Conservation (phyloP, 768 basidiomycete genomes). For the Hydnum rufescens region DNA sequence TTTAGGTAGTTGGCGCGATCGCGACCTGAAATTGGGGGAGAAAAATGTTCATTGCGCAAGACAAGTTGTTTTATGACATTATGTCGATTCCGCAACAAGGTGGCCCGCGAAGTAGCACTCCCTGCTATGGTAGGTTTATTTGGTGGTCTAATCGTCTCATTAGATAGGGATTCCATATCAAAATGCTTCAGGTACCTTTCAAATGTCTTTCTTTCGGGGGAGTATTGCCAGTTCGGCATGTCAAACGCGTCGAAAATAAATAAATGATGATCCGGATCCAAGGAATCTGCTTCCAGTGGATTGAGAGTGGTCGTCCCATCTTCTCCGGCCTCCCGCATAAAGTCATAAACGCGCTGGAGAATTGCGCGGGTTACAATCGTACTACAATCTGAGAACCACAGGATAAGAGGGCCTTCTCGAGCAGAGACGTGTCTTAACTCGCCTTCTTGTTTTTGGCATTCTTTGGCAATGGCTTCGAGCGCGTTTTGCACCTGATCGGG, state of each 20-base stretch:
- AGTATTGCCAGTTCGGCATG: slow-evolving; percentile 91
- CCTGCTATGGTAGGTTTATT: slow-evolving; percentile 52
- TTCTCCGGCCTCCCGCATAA: slow-evolving; percentile 37
- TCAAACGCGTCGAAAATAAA: slow-evolving; percentile 79
- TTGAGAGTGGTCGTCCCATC: slow-evolving; percentile 25
- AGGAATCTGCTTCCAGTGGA: slow-evolving; percentile 23
- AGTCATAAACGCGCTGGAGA: slow-evolving; percentile 52
- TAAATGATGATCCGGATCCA: slow-evolving; percentile 68
- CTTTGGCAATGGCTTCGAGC: slow-evolving; percentile 61
- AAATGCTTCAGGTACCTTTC: slow-evolving; percentile 39
- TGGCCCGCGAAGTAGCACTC: slow-evolving; percentile 61
- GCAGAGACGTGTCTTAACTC: slow-evolving; percentile 8
- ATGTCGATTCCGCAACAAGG: slow-evolving; percentile 64
- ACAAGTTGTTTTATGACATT: slow-evolving; percentile 87
- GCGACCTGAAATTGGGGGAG: slow-evolving; percentile 76
- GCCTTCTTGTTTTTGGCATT: slow-evolving; percentile 85
- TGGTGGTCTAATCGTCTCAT: slow-evolving; percentile 14
- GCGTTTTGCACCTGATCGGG: slow-evolving; percentile 52
- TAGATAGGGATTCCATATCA: not conserved
- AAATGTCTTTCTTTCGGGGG: slow-evolving; percentile 66
- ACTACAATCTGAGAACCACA: slow-evolving; percentile 4
- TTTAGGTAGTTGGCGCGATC: slow-evolving; percentile 80
- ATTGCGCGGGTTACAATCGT: slow-evolving; percentile 36
- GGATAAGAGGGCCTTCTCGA: not conserved
- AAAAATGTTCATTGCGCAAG: slow-evolving; percentile 91